Evolutionary conservation across 202 grass and related monocot genomes (phyloP).

Genomic region (Cymbopogon flexuosus): DNA sequence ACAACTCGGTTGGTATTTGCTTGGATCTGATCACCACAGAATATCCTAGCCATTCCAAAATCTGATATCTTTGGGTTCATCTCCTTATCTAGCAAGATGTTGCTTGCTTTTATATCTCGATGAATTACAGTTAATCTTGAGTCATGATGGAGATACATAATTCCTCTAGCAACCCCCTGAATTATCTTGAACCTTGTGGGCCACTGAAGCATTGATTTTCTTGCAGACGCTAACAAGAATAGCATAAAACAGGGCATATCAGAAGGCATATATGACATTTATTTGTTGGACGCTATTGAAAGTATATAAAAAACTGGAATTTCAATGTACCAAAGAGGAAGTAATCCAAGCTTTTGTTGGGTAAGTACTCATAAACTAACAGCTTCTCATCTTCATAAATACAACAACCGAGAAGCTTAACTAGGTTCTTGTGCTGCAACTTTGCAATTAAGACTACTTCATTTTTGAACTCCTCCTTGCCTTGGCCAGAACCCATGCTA

Average conservation of each 20-base stretch:
- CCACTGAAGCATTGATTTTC: conserved; percentile 40
- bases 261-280: too few relatives aligned
- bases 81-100: conserved; percentile 42
- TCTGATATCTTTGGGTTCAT: conserved; percentile 67
- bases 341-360: conserved; percentile 47
- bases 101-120: conserved; percentile 49
- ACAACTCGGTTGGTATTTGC: conserved; percentile 36
- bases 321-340: conserved; percentile 34
- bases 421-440: not conserved
- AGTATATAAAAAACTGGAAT: too few relatives aligned
- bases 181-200: conserved; percentile 39
- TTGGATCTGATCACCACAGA: conserved; percentile 14
- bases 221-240: conserved; percentile 30
- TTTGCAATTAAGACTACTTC: too few relatives aligned
- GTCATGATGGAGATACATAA: conserved; percentile 50
- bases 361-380: conserved; percentile 38
- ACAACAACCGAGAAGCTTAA: conserved; percentile 38
- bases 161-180: conserved; percentile 33
- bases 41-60: conserved; percentile 62
- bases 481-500: too few relatives aligned
- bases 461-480: too few relatives aligned
- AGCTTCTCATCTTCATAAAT: conserved; percentile 42
- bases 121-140: conserved; percentile 40
- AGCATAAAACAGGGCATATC: not conserved
- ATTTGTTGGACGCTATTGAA: too few relatives aligned